Evolutionary conservation across 2,329 filamentous ascomycete species (phyloP), one percentile per base, ranked within the genome.

Genomic region (Cryphonectria radicalis): DNA sequence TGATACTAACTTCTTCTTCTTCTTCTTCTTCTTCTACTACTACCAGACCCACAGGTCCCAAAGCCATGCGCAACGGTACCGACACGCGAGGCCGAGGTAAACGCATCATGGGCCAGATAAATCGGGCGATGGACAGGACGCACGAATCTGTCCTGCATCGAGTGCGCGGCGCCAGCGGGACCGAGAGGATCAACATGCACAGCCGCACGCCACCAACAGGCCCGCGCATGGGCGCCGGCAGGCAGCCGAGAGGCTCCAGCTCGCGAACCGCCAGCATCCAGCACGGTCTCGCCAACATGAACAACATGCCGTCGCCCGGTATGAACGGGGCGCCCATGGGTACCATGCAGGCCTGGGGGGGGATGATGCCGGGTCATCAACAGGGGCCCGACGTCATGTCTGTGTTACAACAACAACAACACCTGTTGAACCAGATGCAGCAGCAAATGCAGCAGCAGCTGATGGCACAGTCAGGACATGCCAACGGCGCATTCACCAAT

Each of bases 351-450:
- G 79, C 78, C 70, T 81, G 80, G 69, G 87, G 80, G 69, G 87
- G 85, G 81, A 86, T 85, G 81, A 86, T 87, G 82, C 81, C 79
- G 67, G 81, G 81, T 42, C 82, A 79, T 43, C 82, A 79, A 64
- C 82, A 79, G 74, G 83, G 80, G 72, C 86, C 83, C 76, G 85
- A 81, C 83, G 89, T 80, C 84, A 92, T 82, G 87, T 93, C 82
- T 86, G 95, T 97, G 83, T 88, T 96, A 74, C 93, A 97, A 81
- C 93, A 97, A 78, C 93, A 97, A 78, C 93, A 93, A 66, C 89
- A 92, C 72, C 93, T 97, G 89, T 94, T 97, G 89, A 89, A 90
- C 69, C 91, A 95, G 77, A 86, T 93, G 76, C 88, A 89, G 75
- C 87, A 90, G 76, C 88, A 90, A 76, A 86, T 93, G 76, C 88